These are phyloP conservation scores for Evernia prunastri DNA, from an alignment of 495 filamentous ascomycete species.

Conservation along the genomic window DNA sequence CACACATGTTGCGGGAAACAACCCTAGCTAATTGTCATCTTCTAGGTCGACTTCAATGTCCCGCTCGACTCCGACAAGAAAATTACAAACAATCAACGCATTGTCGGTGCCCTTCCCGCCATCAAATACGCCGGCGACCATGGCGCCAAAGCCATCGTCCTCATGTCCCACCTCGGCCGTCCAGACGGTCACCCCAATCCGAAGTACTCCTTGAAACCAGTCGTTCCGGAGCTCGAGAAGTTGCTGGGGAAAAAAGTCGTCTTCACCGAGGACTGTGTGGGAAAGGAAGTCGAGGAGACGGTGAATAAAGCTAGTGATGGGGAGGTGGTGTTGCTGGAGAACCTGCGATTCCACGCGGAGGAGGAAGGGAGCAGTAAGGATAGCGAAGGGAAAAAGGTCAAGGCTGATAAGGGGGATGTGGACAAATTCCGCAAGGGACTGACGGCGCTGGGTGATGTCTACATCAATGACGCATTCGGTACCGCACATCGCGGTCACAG, in stretches of 20 bases:
- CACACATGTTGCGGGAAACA: not conserved
- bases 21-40: constrained; percentile 4
- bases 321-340: constrained; percentile 87
- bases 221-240: constrained; percentile 87
- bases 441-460: constrained; percentile 91
- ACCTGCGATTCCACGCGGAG: constrained; percentile 94
- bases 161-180: constrained; percentile 98
- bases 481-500: constrained; percentile 97
- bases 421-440: constrained; percentile 90
- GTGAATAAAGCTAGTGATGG: constrained; percentile 80
- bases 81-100: constrained; percentile 97
- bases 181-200: constrained; percentile 81
- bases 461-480: constrained; percentile 98
- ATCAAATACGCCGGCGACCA: constrained; percentile 97
- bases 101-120: constrained; percentile 92
- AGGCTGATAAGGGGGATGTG: constrained; percentile 89
- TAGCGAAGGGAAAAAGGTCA: constrained; percentile 89
- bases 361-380: constrained; percentile 95
- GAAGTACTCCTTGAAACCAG: constrained; percentile 92
- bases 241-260: constrained; percentile 72
- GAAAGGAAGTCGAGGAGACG: constrained; percentile 77
- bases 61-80: constrained; percentile 85
- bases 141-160: constrained; percentile 87
- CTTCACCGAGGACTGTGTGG: constrained; percentile 89
- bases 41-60: constrained; percentile 98